Evolutionary conservation across 2,329 filamentous ascomycete genomes (phyloP), one percentile per base, ranked within the genome.

Genomic region (Fusarium sp.): DNA sequence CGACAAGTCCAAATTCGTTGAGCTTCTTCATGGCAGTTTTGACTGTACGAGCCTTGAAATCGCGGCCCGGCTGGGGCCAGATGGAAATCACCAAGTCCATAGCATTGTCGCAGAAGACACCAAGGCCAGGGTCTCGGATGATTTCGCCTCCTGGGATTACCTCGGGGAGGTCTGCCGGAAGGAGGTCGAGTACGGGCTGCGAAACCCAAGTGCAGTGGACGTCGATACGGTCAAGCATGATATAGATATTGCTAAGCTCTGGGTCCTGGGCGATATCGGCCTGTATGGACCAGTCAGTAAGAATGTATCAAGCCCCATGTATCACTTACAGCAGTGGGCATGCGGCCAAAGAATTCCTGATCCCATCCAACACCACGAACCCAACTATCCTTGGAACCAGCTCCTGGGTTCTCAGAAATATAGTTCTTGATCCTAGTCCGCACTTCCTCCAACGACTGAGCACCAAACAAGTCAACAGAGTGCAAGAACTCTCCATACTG

Each of bases 41-140:
- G 59, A 92, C 78, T 65, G 87, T 89, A 25, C 77, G 78, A 8
- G 83, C 82, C 74, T 88, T 90, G 69, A 83, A 84, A n/a, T 82
- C 81, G 8, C 77, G 78, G 46, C 81, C 82, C 0, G 89, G 88
- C 61, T 85, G 85, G 3, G 90, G 89, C 82, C 88, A 90, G 20
- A 87, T 72, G 4, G 82, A 79, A 60, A 83, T 81, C 38, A 91
- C 83, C 53, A 90, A 77, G 45, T 90, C 88, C 86, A 92, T 91
- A 25, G 90, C 90, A 74, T 92, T 92, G 77, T 93, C 90, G 75
- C 91, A 93, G 72, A 92, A 92, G 12, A 92, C 90, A 44, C 91
- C 90, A 73, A 86, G 83, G 0, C 89, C 89, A 1, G 90, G 90
- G 6, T 87, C 80, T 30, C 85, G 83, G 16, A 90, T 77, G 14